These are phyloP conservation scores for Paramecium tetraurelia DNA, from an alignment of 73 alveolate species.

Conservation along the genomic window DNA sequence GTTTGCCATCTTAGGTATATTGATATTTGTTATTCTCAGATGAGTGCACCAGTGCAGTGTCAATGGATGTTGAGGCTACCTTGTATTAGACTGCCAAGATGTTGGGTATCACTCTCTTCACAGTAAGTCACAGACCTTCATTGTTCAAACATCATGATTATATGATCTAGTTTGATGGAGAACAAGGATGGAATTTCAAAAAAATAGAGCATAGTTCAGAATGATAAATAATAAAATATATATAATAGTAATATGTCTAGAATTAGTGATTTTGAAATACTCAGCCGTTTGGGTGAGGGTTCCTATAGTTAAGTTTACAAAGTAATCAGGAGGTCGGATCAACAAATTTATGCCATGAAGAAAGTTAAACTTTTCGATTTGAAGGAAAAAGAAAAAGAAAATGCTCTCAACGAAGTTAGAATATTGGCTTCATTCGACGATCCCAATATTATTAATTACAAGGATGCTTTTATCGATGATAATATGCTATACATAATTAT, in stretches of 20 bases:
- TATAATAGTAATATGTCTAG: neutral
- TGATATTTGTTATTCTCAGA: slow-evolving; percentile 45
- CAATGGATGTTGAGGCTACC: slow-evolving; percentile 84
- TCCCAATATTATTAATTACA: slow-evolving; percentile 71
- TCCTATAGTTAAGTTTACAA: slow-evolving; percentile 76
- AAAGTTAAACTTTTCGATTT: slow-evolving; percentile 72
- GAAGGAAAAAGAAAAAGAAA: slow-evolving; percentile 75
- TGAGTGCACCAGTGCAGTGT: slow-evolving; percentile 92
- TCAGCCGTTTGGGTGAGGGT: slow-evolving; percentile 78
- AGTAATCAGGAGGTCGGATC: slow-evolving; percentile 71
- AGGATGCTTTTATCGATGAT: slow-evolving; percentile 44
- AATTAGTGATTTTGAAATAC: slow-evolving; percentile 63
- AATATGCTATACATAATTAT: slow-evolving; percentile 77
- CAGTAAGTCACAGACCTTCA: slow-evolving; percentile 88
- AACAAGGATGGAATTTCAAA: slow-evolving; percentile 52
- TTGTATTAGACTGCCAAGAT: slow-evolving; percentile 79
- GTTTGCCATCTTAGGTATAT: slow-evolving; percentile 79
- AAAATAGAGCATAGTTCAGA: slow-evolving; percentile 15
- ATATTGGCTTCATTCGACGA: slow-evolving; percentile 76
- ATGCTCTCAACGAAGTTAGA: slow-evolving; percentile 82
- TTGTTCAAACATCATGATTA: slow-evolving; percentile 90
- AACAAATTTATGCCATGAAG: slow-evolving; percentile 72
- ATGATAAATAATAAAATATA: slow-evolving; percentile 21
- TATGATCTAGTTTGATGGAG: slow-evolving; percentile 85
- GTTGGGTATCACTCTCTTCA: slow-evolving; percentile 86